These are phyloP conservation scores for Inonotus obliquus DNA, from an alignment of 1,284 basidiomycete genomes.

Conservation along the genomic window DNA sequence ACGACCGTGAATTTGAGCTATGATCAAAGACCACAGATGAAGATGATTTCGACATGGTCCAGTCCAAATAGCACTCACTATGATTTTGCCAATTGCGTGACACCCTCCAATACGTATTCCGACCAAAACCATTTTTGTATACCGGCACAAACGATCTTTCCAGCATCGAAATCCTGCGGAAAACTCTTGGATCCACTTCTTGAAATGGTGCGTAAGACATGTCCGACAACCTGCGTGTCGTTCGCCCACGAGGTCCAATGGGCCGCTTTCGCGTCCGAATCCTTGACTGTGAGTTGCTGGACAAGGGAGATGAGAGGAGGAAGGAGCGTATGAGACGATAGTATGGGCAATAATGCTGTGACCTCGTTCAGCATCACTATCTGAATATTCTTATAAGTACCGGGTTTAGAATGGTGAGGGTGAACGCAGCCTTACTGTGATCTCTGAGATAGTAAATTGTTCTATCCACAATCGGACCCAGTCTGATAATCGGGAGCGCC, in stretches of 20 bases:
- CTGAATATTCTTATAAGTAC: slow-evolving; percentile 46
- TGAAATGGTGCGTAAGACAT: slow-evolving; percentile 1
- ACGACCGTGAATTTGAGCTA: not conserved
- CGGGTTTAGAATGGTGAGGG: not conserved
- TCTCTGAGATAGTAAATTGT: not conserved
- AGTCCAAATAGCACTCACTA: not conserved
- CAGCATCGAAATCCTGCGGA: slow-evolving; percentile 33
- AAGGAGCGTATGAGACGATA: slow-evolving; percentile 37
- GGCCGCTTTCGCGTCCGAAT: slow-evolving; percentile 28
- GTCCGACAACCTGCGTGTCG: slow-evolving; percentile 49
- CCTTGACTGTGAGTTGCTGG: slow-evolving; percentile 36
- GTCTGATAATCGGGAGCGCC: slow-evolving; percentile 6
- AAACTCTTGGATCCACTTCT: not conserved
- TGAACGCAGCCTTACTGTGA: slow-evolving; percentile 2
- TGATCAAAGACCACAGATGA: not conserved
- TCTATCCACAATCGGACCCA: slow-evolving; percentile 3
- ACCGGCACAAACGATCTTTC: slow-evolving; percentile 41
- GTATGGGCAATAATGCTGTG: slow-evolving; percentile 45
- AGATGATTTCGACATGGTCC: not conserved
- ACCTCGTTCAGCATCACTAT: slow-evolving; percentile 46
- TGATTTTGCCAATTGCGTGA: slow-evolving; percentile 4
- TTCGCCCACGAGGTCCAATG: slow-evolving; percentile 37
- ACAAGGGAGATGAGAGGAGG: slow-evolving; percentile 47
- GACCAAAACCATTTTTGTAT: slow-evolving; percentile 43
- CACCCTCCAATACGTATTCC: slow-evolving; percentile 8